A percentile compares a stretch with the other conserved stretches of the same genome.
Evolutionary conservation across 352 stramenopile genomes (phyloP).

Genomic region (Lagenidium giganteum): DNA sequence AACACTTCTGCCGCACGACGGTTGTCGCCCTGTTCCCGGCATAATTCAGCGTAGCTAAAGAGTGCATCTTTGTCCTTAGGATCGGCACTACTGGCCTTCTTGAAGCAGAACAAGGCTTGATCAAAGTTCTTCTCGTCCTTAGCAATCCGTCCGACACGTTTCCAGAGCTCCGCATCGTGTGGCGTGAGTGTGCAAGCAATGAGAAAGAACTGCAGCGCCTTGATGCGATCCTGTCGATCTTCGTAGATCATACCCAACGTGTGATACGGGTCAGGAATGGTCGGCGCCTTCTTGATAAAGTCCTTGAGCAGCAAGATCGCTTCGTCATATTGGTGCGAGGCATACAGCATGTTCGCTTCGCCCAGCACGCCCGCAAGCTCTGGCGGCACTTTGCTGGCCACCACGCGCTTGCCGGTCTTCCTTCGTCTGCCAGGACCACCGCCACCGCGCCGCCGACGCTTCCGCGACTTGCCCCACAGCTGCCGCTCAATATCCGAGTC

Average conservation of each 20-base stretch:
- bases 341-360: constrained; percentile 83
- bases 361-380: constrained; percentile 76
- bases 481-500: constrained; percentile 82
- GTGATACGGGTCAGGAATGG: constrained; percentile 83
- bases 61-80: constrained; percentile 77
- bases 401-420: constrained; percentile 42
- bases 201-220: constrained; percentile 83
- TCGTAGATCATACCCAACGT: constrained; percentile 87
- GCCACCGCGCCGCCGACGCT: constrained; percentile 30
- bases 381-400: constrained; percentile 70
- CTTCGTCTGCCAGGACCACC: constrained; percentile 23
- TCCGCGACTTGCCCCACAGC: constrained; percentile 73
- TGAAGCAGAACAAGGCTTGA: constrained; percentile 82
- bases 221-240: constrained; percentile 71
- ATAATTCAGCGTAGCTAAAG: constrained; percentile 78
- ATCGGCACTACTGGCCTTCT: constrained; percentile 76
- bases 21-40: constrained; percentile 75
- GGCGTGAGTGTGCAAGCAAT: constrained; percentile 81
- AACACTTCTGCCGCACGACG: constrained; percentile 73
- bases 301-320: constrained; percentile 80
- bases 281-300: constrained; percentile 87
- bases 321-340: constrained; percentile 82
- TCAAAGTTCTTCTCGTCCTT: constrained; percentile 87
- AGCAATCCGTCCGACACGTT: constrained; percentile 74
- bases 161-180: constrained; percentile 82